A percentile compares a stretch with the other conserved stretches of the same genome.
Conservation (phyloP, 2,329 filamentous ascomycete species). For the Fusarium liriodendri region DNA sequence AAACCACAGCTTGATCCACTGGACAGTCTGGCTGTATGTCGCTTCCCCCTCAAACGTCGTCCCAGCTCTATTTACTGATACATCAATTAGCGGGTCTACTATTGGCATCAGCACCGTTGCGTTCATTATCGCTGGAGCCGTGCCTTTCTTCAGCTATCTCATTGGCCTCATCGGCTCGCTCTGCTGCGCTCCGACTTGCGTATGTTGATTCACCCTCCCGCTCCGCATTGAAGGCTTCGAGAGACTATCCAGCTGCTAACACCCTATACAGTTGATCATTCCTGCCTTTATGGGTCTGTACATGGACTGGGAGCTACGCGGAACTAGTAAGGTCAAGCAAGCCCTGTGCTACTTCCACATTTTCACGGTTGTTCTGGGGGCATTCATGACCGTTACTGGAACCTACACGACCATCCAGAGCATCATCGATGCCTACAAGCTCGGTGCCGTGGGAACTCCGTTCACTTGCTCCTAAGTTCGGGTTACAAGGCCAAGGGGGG, state of each 20-base stretch:
- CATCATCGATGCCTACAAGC: constrained; percentile 40
- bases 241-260: neutral
- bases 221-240: neutral
- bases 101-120: constrained; percentile 32
- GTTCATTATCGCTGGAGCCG: constrained; percentile 36
- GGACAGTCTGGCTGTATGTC: constrained; percentile 42
- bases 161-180: constrained; percentile 41
- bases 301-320: constrained; percentile 19
- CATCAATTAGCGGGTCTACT: constrained; percentile 23
- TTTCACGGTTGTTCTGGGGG: constrained; percentile 32
- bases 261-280: constrained; percentile 30
- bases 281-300: constrained; percentile 41
- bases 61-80: neutral
- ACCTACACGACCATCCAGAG: constrained; percentile 44
- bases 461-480: constrained; percentile 32
- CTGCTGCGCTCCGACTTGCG: constrained; percentile 44
- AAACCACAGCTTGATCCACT: constrained; percentile 39
- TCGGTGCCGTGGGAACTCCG: constrained; percentile 31
- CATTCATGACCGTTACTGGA: constrained; percentile 41
- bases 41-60: neutral
- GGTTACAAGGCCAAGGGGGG: neutral
- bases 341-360: constrained; percentile 20
- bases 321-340: constrained; percentile 15
- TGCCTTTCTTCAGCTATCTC: constrained; percentile 43
- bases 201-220: constrained; percentile 19